Evolutionary conservation across 495 filamentous ascomycete genomes (phyloP).

Genomic region (Amphirosellinia nigrospora): DNA sequence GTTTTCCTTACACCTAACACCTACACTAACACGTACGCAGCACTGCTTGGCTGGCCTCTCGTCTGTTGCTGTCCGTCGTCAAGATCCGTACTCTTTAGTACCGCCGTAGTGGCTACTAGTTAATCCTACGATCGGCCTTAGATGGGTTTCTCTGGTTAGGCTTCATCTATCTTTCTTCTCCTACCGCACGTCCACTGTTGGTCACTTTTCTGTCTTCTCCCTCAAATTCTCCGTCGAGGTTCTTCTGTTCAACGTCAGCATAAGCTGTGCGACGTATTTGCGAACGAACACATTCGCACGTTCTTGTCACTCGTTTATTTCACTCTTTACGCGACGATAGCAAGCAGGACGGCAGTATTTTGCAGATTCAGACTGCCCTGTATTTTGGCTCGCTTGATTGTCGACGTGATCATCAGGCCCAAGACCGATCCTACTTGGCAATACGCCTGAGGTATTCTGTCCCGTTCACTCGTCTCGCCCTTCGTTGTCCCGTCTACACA

Average conservation of each 20-base stretch:
- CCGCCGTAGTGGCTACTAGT: conserved; percentile 12
- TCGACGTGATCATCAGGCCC: conserved; percentile 5
- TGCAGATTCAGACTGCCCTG: conserved; percentile 35
- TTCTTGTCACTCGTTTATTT: conserved; percentile 32
- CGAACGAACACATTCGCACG: conserved; percentile 19
- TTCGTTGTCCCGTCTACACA: conserved; percentile 30
- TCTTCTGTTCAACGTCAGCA: background rate
- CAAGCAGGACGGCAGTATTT: conserved; percentile 23
- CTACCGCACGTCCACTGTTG: background rate
- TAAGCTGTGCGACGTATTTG: background rate
- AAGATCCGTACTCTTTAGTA: background rate
- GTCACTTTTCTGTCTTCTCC: background rate
- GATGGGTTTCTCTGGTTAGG: background rate
- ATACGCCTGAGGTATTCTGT: conserved; percentile 22
- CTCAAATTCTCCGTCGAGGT: background rate
- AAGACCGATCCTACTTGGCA: conserved; percentile 12
- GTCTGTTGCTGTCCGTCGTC: background rate
- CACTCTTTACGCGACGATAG: conserved; percentile 21
- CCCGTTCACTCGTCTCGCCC: conserved; percentile 5
- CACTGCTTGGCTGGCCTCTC: conserved; percentile 3
- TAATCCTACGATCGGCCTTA: conserved; percentile 4
- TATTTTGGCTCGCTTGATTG: conserved; percentile 10
- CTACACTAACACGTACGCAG: background rate
- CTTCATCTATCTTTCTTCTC: conserved; percentile 10
- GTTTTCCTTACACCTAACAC: background rate